These are phyloP conservation scores for Russula vinacea DNA, from an alignment of 768 basidiomycete genomes.

Conservation along the genomic window DNA sequence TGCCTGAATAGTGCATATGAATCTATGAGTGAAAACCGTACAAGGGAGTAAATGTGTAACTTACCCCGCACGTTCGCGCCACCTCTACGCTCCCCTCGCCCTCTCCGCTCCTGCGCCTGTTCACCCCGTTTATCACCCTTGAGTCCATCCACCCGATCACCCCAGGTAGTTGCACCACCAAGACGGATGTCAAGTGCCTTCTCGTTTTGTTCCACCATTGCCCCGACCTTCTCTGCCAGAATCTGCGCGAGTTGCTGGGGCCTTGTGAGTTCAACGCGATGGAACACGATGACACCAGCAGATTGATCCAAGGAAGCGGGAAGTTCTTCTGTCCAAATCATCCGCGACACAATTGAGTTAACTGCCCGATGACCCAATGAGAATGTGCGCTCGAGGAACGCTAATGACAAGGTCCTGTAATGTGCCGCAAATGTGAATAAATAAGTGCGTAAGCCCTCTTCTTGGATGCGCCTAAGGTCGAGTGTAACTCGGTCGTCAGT, in stretches of 20 bases:
- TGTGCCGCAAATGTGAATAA: constrained; percentile 96
- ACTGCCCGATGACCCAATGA: constrained; percentile 76
- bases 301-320: constrained; percentile 91
- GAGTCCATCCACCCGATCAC: constrained; percentile 61
- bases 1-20: constrained; percentile 15
- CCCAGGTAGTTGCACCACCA: constrained; percentile 62
- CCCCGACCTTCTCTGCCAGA: constrained; percentile 82
- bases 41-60: neutral
- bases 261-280: constrained; percentile 83
- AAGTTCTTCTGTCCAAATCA: constrained; percentile 98
- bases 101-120: constrained; percentile 72
- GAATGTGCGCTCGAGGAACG: constrained; percentile 84
- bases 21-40: neutral
- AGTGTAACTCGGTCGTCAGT: constrained; percentile 5
- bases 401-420: constrained; percentile 87
- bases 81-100: constrained; percentile 66
- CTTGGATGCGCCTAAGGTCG: constrained; percentile 84
- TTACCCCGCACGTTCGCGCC: constrained; percentile 43
- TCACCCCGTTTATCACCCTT: constrained; percentile 81
- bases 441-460: constrained; percentile 94
- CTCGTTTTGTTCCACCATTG: constrained; percentile 89
- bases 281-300: constrained; percentile 87
- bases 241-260: constrained; percentile 87
- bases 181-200: constrained; percentile 83
- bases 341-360: constrained; percentile 90